Base-by-base conservation (phyloP, 129 eudicot species). In the Solidago caesia region DNA sequence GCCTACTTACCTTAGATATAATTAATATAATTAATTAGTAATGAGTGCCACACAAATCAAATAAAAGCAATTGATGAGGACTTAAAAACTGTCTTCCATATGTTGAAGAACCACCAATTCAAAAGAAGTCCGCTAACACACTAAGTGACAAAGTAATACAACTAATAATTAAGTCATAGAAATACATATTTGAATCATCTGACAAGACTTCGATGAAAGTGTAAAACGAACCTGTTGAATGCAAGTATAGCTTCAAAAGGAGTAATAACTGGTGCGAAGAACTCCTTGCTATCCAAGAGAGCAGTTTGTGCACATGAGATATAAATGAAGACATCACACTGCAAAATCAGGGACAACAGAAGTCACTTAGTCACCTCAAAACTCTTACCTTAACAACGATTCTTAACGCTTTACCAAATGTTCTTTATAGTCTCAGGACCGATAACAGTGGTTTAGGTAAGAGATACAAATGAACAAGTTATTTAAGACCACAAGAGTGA, bases 261-360 rank as follows among this genome's bases (percentile, higher is more conserved):
- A 75, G 98, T 90, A 68, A 94, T 94, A 72, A 94, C 82, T 48
- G 98, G 98, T 73, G 98, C 96, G 65, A 90, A 80, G 86, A 90
- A 94, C 77, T 94, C 98, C 81, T 94, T 94, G 85, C 97, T 94
- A 82, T 94, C 98, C 96, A 90, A 78, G 57, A 94, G 91, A 72
- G 97, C 96, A 43, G 97, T 94, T 94, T 94, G 96, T 25, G 98
- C 90, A 77, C 98, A 94, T 55, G 98, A 94, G 52, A 94, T 84
- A 77, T 86, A 88, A 61, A 94, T 79, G 82, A 94, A 94, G 58
- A 94, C 96, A 79, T 90, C 92, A 85, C 98, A 94, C 98, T 94
- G 96, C 77, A 75, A 77, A 63, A 51, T 44, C 45, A 66, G 44
- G 64, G 60, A 60, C 25, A 14, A 68, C 55, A 63, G 14, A 8